A percentile compares a stretch with the other conserved stretches of the same genome.
These are phyloP conservation scores for Salisapilia sapeloensis DNA, from an alignment of 352 stramenopile species.

Conservation along the genomic window DNA sequence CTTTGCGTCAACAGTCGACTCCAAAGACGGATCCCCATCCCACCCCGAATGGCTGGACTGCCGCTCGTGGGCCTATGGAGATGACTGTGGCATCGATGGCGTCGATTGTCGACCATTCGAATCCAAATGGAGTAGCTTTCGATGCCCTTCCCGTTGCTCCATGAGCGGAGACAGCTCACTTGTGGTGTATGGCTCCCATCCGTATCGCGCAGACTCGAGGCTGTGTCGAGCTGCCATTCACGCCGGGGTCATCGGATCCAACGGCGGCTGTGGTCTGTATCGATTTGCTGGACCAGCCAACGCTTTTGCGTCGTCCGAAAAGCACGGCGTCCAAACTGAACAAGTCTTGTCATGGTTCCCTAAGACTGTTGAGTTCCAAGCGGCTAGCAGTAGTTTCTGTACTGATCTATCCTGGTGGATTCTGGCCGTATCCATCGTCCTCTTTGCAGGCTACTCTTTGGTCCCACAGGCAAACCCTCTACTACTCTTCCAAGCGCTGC, in stretches of 20 bases:
- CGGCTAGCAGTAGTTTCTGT: constrained; percentile 28
- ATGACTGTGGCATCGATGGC: constrained; percentile 38
- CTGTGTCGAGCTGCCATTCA: constrained; percentile 71
- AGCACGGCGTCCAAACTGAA: constrained; percentile 27
- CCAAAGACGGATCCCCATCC: constrained; percentile 8
- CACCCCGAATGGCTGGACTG: constrained; percentile 44
- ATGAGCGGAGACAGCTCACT: constrained; percentile 31
- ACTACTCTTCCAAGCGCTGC: constrained; percentile 32
- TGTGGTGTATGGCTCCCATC: constrained; percentile 41
- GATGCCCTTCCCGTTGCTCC: constrained; percentile 47
- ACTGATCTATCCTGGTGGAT: constrained; percentile 64
- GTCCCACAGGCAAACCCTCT: constrained; percentile 17
- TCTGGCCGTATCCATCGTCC: constrained; percentile 15
- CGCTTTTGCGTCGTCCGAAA: constrained; percentile 20
- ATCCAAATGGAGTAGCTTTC: constrained; percentile 37
- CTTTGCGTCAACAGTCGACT: constrained; percentile 46
- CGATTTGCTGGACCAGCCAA: constrained; percentile 17
- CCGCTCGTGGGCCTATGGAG: constrained; percentile 41
- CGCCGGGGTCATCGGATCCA: constrained; percentile 40
- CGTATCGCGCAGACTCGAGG: constrained; percentile 58
- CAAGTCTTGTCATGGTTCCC: constrained; percentile 62
- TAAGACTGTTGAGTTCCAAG: constrained; percentile 63
- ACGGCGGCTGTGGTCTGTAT: constrained; percentile 53
- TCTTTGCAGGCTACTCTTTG: constrained; percentile 24
- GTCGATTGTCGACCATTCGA: constrained; percentile 44